A percentile compares a stretch with the other conserved stretches of the same genome.
Evolutionary conservation across 805 yeast genomes (phyloP).

Genomic region (Tetrapisispora fleetii): DNA sequence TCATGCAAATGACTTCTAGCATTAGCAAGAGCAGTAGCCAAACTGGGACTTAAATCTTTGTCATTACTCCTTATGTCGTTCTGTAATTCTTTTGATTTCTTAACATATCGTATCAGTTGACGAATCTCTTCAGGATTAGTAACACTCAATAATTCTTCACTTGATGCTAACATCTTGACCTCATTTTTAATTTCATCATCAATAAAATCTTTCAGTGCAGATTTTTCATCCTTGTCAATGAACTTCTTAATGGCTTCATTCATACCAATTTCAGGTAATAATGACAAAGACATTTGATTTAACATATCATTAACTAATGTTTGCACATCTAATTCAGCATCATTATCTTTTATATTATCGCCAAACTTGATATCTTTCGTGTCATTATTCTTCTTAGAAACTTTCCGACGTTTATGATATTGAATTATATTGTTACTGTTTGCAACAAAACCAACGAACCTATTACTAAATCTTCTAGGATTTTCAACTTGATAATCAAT

Average conservation of each 20-base stretch:
- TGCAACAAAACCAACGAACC: constrained; percentile 86
- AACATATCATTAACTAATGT: constrained; percentile 54
- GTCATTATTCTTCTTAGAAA: constrained; percentile 8
- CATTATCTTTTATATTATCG: constrained; percentile 11
- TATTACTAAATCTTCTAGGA: constrained; percentile 76
- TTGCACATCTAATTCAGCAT: constrained; percentile 45
- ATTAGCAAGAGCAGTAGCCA: constrained; percentile 1
- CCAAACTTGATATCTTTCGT: constrained; percentile 11
- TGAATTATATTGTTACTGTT: constrained; percentile 80
- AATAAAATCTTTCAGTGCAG: constrained; percentile 54
- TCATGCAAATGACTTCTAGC: background rate
- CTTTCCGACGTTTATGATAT: constrained; percentile 44
- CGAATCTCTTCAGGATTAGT: constrained; percentile 36
- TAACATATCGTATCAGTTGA: constrained; percentile 35
- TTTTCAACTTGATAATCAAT: constrained; percentile 82
- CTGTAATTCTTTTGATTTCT: constrained; percentile 22
- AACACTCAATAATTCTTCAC: constrained; percentile 32
- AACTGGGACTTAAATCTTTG: background rate
- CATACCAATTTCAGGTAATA: constrained; percentile 69
- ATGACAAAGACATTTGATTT: constrained; percentile 49
- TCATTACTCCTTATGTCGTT: constrained; percentile 5
- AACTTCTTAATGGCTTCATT: constrained; percentile 60
- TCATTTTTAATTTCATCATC: constrained; percentile 46
- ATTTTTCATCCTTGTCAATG: constrained; percentile 76
- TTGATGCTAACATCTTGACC: constrained; percentile 37